Conservation (phyloP, 805 yeast species). For the Ogataea philodendri region DNA sequence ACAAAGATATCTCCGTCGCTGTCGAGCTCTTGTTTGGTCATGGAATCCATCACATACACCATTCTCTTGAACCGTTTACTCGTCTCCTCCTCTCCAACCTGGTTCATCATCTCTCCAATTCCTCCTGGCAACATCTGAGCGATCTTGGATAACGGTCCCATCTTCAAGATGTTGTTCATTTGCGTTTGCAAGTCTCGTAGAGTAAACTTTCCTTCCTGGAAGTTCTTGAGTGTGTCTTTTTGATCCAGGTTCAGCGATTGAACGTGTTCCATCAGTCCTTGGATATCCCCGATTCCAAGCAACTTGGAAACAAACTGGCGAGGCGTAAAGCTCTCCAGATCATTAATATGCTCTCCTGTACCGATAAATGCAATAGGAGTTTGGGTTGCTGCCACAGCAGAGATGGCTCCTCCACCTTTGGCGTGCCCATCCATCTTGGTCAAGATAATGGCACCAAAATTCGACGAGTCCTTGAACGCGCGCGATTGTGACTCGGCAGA, state of each 20-base stretch:
- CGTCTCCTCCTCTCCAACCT: slow-evolving; percentile 90
- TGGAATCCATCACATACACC: slow-evolving; percentile 91
- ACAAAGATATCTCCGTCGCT: slow-evolving; percentile 81
- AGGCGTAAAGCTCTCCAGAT: slow-evolving; percentile 88
- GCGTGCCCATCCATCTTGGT: slow-evolving; percentile 99
- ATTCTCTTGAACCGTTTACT: slow-evolving; percentile 78
- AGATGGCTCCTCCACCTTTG: slow-evolving; percentile 98
- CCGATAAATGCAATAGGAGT: slow-evolving; percentile 96
- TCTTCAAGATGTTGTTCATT: slow-evolving; percentile 90
- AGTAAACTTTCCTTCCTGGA: slow-evolving; percentile 93
- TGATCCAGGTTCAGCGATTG: slow-evolving; percentile 84
- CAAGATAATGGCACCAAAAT: slow-evolving; percentile 91
- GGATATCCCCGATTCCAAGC: slow-evolving; percentile 93
- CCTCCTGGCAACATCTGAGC: slow-evolving; percentile 96
- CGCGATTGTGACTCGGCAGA: slow-evolving; percentile 94
- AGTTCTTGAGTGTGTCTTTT: slow-evolving; percentile 84
- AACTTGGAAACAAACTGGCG: slow-evolving; percentile 85
- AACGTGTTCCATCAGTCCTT: slow-evolving; percentile 91
- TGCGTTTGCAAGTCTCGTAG: slow-evolving; percentile 89
- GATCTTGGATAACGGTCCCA: slow-evolving; percentile 94
- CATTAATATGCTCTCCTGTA: slow-evolving; percentile 96
- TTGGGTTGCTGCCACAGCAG: slow-evolving; percentile 95
- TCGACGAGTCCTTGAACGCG: slow-evolving; percentile 90
- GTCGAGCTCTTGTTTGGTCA: slow-evolving; percentile 89
- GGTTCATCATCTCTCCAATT: slow-evolving; percentile 76